These are phyloP conservation scores for Nothophytophthora sp. DNA, from an alignment of 352 stramenopile species.

Conservation along the genomic window DNA sequence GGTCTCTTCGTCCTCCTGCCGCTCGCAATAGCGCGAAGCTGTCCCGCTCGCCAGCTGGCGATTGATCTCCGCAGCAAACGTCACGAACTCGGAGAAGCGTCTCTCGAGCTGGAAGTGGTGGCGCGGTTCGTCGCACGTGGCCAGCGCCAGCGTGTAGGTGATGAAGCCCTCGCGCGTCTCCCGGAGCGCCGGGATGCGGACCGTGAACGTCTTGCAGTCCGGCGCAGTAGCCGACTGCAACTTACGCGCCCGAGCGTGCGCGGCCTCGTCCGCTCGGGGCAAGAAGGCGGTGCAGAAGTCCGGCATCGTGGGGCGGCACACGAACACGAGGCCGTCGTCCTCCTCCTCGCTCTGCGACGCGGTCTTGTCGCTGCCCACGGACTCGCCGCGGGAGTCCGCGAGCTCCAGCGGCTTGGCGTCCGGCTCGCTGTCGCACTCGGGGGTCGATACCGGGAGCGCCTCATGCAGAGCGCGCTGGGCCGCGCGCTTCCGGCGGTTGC, in stretches of 20 bases:
- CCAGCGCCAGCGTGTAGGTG: conserved; percentile 56
- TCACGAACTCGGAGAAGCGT: conserved; percentile 81
- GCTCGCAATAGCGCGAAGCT: conserved; percentile 6
- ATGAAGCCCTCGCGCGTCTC: conserved; percentile 70
- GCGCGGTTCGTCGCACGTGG: conserved; percentile 31
- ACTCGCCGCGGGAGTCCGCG: conserved; percentile 1
- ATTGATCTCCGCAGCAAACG: conserved; percentile 48
- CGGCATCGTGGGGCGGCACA: conserved; percentile 48
- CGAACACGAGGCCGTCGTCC: conserved; percentile 63
- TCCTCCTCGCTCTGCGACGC: conserved; percentile 33
- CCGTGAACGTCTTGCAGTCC: conserved; percentile 46
- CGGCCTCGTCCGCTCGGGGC: conserved; percentile 14
- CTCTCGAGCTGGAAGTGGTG: conserved; percentile 63
- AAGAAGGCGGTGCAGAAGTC: conserved; percentile 75
- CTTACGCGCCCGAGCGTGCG: conserved; percentile 4
- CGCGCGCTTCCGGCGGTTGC: conserved; percentile 59
- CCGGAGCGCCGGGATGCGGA: conserved; percentile 56
- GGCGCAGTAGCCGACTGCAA: too few relatives aligned
- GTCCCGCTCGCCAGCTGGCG: conserved; percentile 30
- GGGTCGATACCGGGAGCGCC: conserved; percentile 8
- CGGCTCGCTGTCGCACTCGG: conserved; percentile 38
- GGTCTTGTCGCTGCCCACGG: conserved; percentile 12
- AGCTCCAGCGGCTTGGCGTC: conserved; percentile 15
- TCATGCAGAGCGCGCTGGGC: conserved; percentile 31
- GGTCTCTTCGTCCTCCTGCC: conserved; percentile 9